Conservation (phyloP, 352 stramenopile species). For the Phytophthora rubi region DNA sequence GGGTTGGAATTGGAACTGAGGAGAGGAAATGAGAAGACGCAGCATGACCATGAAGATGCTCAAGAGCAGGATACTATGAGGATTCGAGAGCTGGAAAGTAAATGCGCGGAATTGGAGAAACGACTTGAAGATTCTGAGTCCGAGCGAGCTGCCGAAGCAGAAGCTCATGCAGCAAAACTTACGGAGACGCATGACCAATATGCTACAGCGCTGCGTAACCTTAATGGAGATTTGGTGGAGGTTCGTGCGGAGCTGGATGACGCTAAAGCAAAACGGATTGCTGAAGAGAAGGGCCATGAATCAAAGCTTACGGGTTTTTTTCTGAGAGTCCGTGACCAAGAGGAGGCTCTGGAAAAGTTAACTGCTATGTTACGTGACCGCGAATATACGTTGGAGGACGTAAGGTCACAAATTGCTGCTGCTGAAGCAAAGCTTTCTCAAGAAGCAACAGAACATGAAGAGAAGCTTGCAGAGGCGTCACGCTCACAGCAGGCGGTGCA, state of each 20-base stretch:
- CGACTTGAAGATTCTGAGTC: constrained; percentile 12
- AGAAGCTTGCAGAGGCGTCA: neutral
- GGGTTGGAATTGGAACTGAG: constrained; percentile 20
- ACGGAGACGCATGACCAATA: constrained; percentile 4
- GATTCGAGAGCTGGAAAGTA: constrained; percentile 19
- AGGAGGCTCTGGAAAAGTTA: neutral
- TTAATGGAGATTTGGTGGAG: constrained; percentile 10
- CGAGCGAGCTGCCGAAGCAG: constrained; percentile 5
- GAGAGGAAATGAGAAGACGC: constrained; percentile 17
- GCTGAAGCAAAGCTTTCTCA: constrained; percentile 11
- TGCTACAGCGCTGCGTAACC: neutral
- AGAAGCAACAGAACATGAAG: constrained; percentile 3
- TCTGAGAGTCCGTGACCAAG: constrained; percentile 1
- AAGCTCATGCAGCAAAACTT: constrained; percentile 4
- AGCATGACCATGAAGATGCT: constrained; percentile 12
- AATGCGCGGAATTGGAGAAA: constrained; percentile 8
- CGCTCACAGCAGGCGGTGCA: neutral
- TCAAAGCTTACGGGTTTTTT: constrained; percentile 1
- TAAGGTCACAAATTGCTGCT: constrained; percentile 11
- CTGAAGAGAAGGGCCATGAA: constrained; percentile 3
- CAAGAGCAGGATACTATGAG: constrained; percentile 3
- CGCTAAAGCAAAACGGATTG: neutral
- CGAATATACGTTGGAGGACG: constrained; percentile 4
- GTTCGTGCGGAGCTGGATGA: constrained; percentile 4
- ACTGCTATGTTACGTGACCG: constrained; percentile 1